These are phyloP conservation scores for Neonectria punicea DNA, from an alignment of 2,329 filamentous ascomycete species.

Conservation along the genomic window DNA sequence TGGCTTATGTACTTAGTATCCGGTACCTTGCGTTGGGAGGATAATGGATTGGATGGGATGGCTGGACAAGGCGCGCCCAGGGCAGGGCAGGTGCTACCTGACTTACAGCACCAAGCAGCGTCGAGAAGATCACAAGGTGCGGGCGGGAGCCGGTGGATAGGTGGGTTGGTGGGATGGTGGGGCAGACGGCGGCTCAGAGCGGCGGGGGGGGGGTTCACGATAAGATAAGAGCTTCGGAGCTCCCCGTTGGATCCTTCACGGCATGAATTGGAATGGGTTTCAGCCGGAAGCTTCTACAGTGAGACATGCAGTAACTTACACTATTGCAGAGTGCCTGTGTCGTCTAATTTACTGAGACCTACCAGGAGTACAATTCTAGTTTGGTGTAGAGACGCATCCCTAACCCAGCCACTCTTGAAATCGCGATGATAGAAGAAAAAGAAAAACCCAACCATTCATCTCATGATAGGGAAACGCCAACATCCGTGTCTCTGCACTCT, in stretches of 20 bases:
- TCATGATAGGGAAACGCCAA: neutral
- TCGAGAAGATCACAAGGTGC: conserved; percentile 21
- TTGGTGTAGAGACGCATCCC: neutral
- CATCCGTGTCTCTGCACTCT: conserved; percentile 8
- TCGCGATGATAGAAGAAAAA: neutral
- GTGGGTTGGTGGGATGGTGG: conserved; percentile 9
- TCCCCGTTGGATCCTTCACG: conserved; percentile 30
- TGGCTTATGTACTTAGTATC: conserved; percentile 27
- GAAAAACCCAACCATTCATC: neutral
- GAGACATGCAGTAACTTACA: too few species aligned
- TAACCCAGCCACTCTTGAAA: neutral
- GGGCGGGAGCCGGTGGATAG: conserved; percentile 19
- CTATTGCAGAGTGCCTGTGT: too few species aligned
- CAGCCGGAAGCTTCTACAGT: neutral
- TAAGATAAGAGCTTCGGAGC: conserved; percentile 47
- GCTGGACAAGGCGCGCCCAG: conserved; percentile 5
- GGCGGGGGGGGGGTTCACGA: conserved; percentile 36
- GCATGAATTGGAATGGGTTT: neutral
- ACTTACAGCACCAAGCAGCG: conserved; percentile 16
- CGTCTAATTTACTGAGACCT: neutral
- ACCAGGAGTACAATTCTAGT: too few species aligned
- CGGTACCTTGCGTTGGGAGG: conserved; percentile 5
- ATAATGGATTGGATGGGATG: conserved; percentile 1
- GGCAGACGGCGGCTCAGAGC: conserved; percentile 31
- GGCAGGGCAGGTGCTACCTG: conserved; percentile 15